Evolutionary conservation across 2,329 filamentous ascomycete genomes (phyloP), one percentile per base, ranked within the genome.

Genomic region (Mycosphaerella arachidis): DNA sequence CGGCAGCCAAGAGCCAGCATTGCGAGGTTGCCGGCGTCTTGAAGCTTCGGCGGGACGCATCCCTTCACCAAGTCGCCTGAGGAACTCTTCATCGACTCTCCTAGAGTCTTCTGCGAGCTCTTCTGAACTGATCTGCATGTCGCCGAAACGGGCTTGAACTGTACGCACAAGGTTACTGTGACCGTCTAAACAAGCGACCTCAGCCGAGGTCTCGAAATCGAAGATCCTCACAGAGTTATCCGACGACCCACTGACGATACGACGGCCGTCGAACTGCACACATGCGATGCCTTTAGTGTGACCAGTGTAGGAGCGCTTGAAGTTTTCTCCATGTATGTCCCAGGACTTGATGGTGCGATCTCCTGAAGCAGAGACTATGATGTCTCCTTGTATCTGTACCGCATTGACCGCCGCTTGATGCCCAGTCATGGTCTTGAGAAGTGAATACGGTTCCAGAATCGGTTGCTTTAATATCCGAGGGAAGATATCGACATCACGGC

Each of bases 221-320:
- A 96, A 99, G 20, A 99, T 94, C 67, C 94, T 92, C 33, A 99
- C 91, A 45, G 94, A 92, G 72, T 95, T 92, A 74, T 99, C 94
- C 68, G 92, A 97, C 74, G 92, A 97, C 2, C 94, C 94, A 68
- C 91, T 97, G 55, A 99, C 91, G 63, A 99, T 95, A 20, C 94
- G 86, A 54, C 91, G 86, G 29, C 91, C 92, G 72, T 99, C 94
- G 71, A 94, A 97, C 75, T 99, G 93, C 16, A 99, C 92, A 73
- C 94, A 99, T 2, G 94, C 94, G 68, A 99, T 97, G 33, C 94
- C 94, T 73, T 99, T 99, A 64, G 85, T 86, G 70, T 99, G 94
- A 1, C 93, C 94, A 43, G 90, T 81, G 35, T 96, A 86, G 0
- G 90, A 61, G 40, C 96, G 86, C 48, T 84, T 82, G 73, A 90